phyloP scores from a whole-genome alignment of 2,329 filamentous ascomycete species.

The Bipolaris sorokiniana region DNA sequence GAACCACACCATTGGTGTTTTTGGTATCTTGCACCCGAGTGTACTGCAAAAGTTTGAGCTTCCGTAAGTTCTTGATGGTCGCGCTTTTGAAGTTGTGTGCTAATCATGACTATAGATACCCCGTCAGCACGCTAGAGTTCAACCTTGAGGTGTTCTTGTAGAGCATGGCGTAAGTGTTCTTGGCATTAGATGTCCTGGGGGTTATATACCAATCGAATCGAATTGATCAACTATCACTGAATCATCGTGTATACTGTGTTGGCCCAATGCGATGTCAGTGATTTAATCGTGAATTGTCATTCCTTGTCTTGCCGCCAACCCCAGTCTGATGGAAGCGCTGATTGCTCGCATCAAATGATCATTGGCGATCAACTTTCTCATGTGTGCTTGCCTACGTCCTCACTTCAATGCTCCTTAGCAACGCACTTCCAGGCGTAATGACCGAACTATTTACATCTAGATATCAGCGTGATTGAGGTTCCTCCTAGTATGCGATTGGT shows the following conservation, averaged over 20 bases:
- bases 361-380: too few relatives aligned
- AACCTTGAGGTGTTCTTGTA: slow-evolving; percentile 92
- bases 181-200: background rate
- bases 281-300: too few relatives aligned
- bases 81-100: slow-evolving; percentile 18
- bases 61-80: slow-evolving; percentile 60
- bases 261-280: too few relatives aligned
- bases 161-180: background rate
- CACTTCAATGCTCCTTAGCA: too few relatives aligned
- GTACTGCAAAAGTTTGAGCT: slow-evolving; percentile 94
- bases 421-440: too few relatives aligned
- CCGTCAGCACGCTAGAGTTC: slow-evolving; percentile 91
- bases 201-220: background rate
- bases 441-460: too few relatives aligned
- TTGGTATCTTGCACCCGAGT: slow-evolving; percentile 91
- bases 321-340: too few relatives aligned
- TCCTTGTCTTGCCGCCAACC: too few relatives aligned
- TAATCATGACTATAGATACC: slow-evolving; percentile 64
- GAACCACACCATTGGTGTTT: slow-evolving; percentile 79
- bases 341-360: too few relatives aligned
- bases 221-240: background rate
- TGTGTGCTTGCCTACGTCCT: too few relatives aligned
- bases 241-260: background rate
- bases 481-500: too few relatives aligned
- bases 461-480: too few relatives aligned